Base-by-base conservation (phyloP, 148 eudicot genomes). In the Euryodendron excelsum region DNA sequence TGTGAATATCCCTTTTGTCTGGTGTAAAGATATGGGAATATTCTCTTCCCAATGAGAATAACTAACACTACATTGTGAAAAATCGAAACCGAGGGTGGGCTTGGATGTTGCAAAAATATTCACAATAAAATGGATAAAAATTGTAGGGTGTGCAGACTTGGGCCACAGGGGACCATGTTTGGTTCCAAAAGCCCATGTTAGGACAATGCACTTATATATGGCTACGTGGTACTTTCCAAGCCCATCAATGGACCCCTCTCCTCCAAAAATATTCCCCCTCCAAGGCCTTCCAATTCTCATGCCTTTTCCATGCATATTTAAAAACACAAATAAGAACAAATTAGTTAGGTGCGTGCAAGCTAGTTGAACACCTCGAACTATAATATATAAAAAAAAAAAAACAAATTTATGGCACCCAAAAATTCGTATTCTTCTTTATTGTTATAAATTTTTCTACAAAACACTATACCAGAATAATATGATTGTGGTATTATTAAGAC, bases 1-100 rank as follows among this genome's bases (percentile, higher is more conserved):
- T 61, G 69, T 90, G 91, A 86, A 90, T 90, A 90, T 88, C 89
- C 93, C 87, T 84, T 86, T 83, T 88, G 91, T 88, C 88, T 79
- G 58, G 72, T 45, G 17, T 18, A 10, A 4, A 36, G 15, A 33
- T 45, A 31, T 39, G 28, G 23, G 63, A 30, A 65, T 77, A 65
- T 77, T 55, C 69, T 53, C 58, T 20, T 58, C 31, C 17, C 50
- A 28, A 36, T 8, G 63, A 36, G 45, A 25, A 20, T 9, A 45
- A 13, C 31, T 33, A 2, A 25, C 8, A 36, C 4, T n/a, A 6
- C 15, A 0, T 72, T 31, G 10, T 30, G 14, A 27, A 33, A 62
- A 72, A 79, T 75, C 68, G 60, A 69, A 80, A 48, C 79, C 62
- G 71, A 56, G 3, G 21, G 15, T 18, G 64, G 28, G 39, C 44